Evolutionary conservation across 768 basidiomycete genomes (phyloP).

Genomic region (Termitomyces sp.): DNA sequence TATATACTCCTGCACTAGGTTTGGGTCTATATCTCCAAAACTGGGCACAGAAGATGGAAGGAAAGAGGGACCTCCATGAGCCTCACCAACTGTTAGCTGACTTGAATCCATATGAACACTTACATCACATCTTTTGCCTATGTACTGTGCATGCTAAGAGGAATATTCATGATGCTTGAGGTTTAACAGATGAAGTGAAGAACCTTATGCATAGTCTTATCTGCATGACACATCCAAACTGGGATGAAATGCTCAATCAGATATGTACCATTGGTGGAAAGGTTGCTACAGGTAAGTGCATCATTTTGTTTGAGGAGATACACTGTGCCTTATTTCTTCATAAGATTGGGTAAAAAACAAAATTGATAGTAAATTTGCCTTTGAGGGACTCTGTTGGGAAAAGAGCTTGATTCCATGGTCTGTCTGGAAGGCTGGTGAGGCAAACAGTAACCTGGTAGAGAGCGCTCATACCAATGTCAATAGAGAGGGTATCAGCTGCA

Average conservation of each 20-base stretch:
- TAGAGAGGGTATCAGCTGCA: slow-evolving; percentile 18
- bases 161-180: slow-evolving; percentile 18
- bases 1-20: slow-evolving; percentile 5
- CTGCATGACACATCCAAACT: slow-evolving; percentile 19
- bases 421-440: slow-evolving; percentile 21
- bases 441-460: slow-evolving; percentile 24
- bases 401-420: slow-evolving; percentile 19
- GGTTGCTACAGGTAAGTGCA: slow-evolving; percentile 11
- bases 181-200: slow-evolving; percentile 11
- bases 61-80: slow-evolving; percentile 20
- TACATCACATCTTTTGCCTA: slow-evolving; percentile 16
- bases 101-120: slow-evolving; percentile 21
- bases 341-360: slow-evolving; percentile 25
- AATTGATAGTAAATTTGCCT: slow-evolving; percentile 19
- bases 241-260: slow-evolving; percentile 13
- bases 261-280: slow-evolving; percentile 20
- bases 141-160: slow-evolving; percentile 19
- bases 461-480: slow-evolving; percentile 22
- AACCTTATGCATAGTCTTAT: slow-evolving; percentile 21
- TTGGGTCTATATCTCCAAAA: slow-evolving; percentile 19
- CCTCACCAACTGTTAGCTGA: slow-evolving; percentile 8
- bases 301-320: background rate
- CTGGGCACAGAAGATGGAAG: slow-evolving; percentile 3
- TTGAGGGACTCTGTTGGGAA: slow-evolving; percentile 26
- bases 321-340: background rate